Base-by-base conservation (phyloP, 176 grass and related monocot genomes). In the Aegilops bicornis region DNA sequence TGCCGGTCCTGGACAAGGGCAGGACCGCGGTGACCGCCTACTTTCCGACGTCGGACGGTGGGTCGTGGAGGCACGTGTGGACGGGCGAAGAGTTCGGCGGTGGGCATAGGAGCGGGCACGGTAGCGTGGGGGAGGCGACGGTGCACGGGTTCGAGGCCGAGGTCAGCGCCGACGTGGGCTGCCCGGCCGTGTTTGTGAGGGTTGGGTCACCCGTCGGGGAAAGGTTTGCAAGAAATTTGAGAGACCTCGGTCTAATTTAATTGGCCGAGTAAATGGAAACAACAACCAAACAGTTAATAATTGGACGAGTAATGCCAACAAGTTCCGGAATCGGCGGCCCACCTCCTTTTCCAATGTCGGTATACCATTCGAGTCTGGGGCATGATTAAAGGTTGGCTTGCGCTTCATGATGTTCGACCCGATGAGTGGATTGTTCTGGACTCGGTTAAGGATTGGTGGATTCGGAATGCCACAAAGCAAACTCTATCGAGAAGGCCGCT, bases 1-100 rank as follows among this genome's bases (percentile, higher is more conserved):
- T 95, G 81, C 95, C 95, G 8, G 93, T 98, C 1, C 78, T 98
- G 8, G 95, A 98, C 81, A 95, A 95, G 83, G 91, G 89, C 13
- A 87, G 85, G 43, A 92, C 69, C 79, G 10, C 39, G 14, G 95
- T 98, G 24, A 89, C 90, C 5, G 91, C 87, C 36, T 98, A 98
- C 87, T 95, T 98, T 58, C 95, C 95, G 1, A 35, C 64, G 6
- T 83, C 87, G 14, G 75, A 88, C 62, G 77, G 24, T 5, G 86
- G 66, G 16, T 84, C 86, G 19, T 98, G 95, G 95, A 47, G 73
- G 79, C 95, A 98, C 32, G 81, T 95, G 16, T 98, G 95, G 95
- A 95, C 89, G 3, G 93, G 93, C 19, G 69, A 90, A 6, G 89
- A 89, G 68, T 95, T 89, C 62, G 69, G 79, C 17, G 10, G 70